phyloP scores from a whole-genome alignment of 202 grass and related monocot species.

The Zoysia matrella region DNA sequence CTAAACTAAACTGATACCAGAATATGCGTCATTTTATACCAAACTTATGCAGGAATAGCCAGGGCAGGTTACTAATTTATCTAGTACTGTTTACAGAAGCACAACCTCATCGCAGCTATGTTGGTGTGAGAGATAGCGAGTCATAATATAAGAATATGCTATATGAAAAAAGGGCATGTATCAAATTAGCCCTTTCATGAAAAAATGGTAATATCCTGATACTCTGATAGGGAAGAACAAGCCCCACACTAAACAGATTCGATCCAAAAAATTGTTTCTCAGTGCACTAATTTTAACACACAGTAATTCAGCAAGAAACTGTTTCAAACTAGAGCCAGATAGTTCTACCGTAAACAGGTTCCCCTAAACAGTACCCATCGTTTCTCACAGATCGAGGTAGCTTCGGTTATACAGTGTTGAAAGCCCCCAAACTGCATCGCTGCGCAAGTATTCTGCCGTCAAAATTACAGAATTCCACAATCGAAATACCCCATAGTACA shows the following conservation, averaged over 20 bases:
- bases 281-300: slow-evolving; percentile 2
- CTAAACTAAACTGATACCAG: background rate
- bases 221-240: background rate
- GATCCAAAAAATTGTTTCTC: slow-evolving; percentile 19
- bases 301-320: background rate
- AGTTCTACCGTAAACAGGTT: background rate
- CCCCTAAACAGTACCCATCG: background rate
- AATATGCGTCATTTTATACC: slow-evolving; percentile 4
- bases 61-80: too few relatives aligned
- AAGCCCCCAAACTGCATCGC: background rate
- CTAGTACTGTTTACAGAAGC: slow-evolving; percentile 1
- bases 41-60: slow-evolving; percentile 11
- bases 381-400: background rate
- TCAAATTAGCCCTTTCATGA: too few relatives aligned
- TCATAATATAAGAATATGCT: background rate
- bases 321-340: background rate
- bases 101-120: background rate
- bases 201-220: background rate
- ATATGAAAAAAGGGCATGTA: background rate
- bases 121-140: background rate
- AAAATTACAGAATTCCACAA: background rate
- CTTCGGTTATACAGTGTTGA: background rate
- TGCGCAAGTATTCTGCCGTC: background rate
- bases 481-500: background rate
- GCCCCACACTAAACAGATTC: background rate